These are phyloP conservation scores for Saccharomyces pastorianus DNA, from an alignment of 1,139 yeast genomes.

Conservation along the genomic window DNA sequence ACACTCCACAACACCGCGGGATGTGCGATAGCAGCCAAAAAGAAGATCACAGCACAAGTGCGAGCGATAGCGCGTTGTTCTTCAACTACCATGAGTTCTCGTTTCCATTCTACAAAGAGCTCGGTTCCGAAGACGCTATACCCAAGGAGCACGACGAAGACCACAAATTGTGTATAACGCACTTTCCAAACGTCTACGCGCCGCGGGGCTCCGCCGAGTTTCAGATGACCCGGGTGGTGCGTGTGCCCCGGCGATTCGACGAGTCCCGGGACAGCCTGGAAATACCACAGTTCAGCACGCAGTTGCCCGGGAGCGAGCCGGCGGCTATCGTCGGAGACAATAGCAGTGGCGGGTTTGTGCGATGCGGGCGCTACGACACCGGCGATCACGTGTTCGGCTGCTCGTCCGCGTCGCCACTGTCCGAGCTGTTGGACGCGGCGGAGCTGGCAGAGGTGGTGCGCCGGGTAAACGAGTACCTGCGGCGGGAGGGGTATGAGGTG, in stretches of 20 bases:
- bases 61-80: constrained; percentile 32
- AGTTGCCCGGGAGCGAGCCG: constrained; percentile 57
- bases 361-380: constrained; percentile 38
- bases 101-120: constrained; percentile 32
- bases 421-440: constrained; percentile 33
- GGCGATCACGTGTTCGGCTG: constrained; percentile 43
- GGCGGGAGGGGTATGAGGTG: constrained; percentile 37
- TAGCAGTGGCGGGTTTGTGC: constrained; percentile 24
- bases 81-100: constrained; percentile 63
- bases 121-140: constrained; percentile 7
- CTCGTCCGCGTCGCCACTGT: constrained; percentile 49
- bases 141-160: constrained; percentile 24
- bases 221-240: constrained; percentile 45
- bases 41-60: constrained; percentile 6
- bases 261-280: constrained; percentile 16
- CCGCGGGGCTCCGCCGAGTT: constrained; percentile 30
- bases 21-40: constrained; percentile 8
- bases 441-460: constrained; percentile 39
- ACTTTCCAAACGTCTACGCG: constrained; percentile 53
- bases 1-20: neutral
- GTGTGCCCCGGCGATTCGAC: constrained; percentile 51
- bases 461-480: constrained; percentile 40
- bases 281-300: constrained; percentile 54
- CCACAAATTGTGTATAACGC: constrained; percentile 44
- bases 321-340: constrained; percentile 42